phyloP scores from a whole-genome alignment of 2,329 filamentous ascomycete genomes.

The Penicillium sp. region DNA sequence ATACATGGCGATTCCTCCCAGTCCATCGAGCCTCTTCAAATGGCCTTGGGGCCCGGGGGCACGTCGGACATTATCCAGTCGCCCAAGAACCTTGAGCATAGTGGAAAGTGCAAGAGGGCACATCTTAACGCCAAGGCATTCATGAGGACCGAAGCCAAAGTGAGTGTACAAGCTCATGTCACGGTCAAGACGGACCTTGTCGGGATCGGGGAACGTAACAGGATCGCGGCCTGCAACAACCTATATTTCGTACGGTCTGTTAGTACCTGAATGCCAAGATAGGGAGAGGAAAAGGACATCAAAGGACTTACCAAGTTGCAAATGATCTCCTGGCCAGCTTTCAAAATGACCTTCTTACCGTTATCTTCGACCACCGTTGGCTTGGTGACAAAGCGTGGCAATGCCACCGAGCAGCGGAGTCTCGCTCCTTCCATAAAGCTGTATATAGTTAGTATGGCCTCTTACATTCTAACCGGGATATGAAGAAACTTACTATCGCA shows the following conservation, averaged over 20 bases:
- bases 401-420: constrained; percentile 39
- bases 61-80: constrained; percentile 44
- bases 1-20: constrained; percentile 45
- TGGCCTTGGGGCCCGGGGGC: constrained; percentile 43
- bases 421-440: constrained; percentile 46
- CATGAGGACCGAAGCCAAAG: constrained; percentile 63
- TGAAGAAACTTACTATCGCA: constrained; percentile 48
- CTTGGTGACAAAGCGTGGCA: constrained; percentile 38
- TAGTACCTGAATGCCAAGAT: background rate
- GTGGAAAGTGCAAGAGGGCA: constrained; percentile 38
- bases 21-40: constrained; percentile 41
- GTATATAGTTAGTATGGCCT: constrained; percentile 12
- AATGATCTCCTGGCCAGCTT: constrained; percentile 37
- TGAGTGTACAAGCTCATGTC: constrained; percentile 64
- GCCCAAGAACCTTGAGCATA: constrained; percentile 44
- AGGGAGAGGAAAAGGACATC: background rate
- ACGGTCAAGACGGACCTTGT: constrained; percentile 59
- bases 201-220: constrained; percentile 40
- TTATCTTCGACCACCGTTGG: constrained; percentile 37
- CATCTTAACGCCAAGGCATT: constrained; percentile 55
- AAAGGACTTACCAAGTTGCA: constrained; percentile 38
- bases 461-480: background rate
- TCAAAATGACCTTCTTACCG: constrained; percentile 33
- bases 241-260: constrained; percentile 17
- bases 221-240: constrained; percentile 39